A percentile compares a stretch with the other conserved stretches of the same genome.
Evolutionary conservation across 2,329 filamentous ascomycete species (phyloP).

Genomic region (Chrysoporthe cubensis): DNA sequence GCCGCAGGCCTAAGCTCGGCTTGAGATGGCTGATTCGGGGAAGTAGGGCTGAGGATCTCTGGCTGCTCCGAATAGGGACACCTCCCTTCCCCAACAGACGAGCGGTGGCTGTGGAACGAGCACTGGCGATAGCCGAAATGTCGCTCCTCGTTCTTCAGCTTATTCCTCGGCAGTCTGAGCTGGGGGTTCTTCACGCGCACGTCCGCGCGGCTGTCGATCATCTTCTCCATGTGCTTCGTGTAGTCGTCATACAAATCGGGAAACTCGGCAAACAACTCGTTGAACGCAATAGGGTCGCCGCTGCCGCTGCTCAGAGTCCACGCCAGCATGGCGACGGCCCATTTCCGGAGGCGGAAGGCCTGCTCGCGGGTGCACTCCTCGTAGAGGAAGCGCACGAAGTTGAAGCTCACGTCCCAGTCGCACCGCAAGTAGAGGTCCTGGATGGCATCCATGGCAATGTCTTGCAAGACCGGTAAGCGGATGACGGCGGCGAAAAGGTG

Average conservation of each 20-base stretch:
- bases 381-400: constrained; percentile 57
- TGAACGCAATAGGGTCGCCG: constrained; percentile 34
- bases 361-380: constrained; percentile 54
- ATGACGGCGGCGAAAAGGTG: constrained; percentile 61
- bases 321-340: constrained; percentile 65
- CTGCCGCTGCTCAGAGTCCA: constrained; percentile 50
- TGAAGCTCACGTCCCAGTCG: constrained; percentile 61
- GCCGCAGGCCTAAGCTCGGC: constrained; percentile 1
- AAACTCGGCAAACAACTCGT: constrained; percentile 38
- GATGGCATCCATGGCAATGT: constrained; percentile 60
- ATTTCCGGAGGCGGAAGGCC: constrained; percentile 58
- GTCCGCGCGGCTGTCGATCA: constrained; percentile 54
- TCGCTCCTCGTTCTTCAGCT: constrained; percentile 58
- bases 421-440: constrained; percentile 62
- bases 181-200: constrained; percentile 64
- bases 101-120: constrained; percentile 63
- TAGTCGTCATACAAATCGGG: constrained; percentile 57
- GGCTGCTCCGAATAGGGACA: constrained; percentile 49
- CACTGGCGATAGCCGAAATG: constrained; percentile 65
- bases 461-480: constrained; percentile 55
- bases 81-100: constrained; percentile 55
- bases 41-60: constrained; percentile 24
- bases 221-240: constrained; percentile 55
- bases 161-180: constrained; percentile 60
- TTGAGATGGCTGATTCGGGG: not conserved